phyloP scores from a whole-genome alignment of 2,329 filamentous ascomycete genomes.

The Fusarium sp. region DNA sequence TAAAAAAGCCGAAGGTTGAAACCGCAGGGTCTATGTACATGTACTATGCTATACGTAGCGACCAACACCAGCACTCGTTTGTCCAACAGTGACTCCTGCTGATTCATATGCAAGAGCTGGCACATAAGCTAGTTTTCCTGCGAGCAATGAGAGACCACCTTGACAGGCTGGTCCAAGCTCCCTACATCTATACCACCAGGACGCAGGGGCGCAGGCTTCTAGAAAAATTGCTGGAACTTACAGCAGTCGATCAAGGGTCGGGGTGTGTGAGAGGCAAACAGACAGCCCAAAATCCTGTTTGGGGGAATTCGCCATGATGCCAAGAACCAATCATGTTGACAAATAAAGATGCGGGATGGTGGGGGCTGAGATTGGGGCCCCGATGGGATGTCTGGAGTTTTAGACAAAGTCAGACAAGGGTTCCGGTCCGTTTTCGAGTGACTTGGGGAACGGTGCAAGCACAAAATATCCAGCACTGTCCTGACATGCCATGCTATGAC shows the following conservation, averaged over 20 bases:
- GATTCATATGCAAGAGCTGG: slow-evolving; percentile 28
- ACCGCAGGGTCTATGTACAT: slow-evolving; percentile 11
- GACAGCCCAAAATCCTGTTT: slow-evolving; percentile 43
- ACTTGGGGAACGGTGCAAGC: slow-evolving; percentile 49
- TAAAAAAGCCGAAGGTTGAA: not conserved
- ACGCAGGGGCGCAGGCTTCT: slow-evolving; percentile 50
- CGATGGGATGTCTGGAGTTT: slow-evolving; percentile 43
- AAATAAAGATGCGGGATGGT: slow-evolving; percentile 45
- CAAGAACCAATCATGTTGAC: slow-evolving; percentile 39
- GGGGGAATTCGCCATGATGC: slow-evolving; percentile 21
- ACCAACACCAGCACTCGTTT: slow-evolving; percentile 5
- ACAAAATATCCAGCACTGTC: slow-evolving; percentile 31
- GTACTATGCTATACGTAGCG: not conserved
- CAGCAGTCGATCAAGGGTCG: slow-evolving; percentile 32
- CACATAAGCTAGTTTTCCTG: slow-evolving; percentile 29
- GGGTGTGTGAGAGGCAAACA: slow-evolving; percentile 35
- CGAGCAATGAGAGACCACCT: slow-evolving; percentile 26
- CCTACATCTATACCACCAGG: slow-evolving; percentile 25
- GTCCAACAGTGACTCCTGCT: slow-evolving; percentile 9
- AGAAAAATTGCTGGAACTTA: slow-evolving; percentile 45
- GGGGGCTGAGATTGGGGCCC: slow-evolving; percentile 39
- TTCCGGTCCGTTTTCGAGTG: slow-evolving; percentile 54
- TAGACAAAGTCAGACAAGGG: slow-evolving; percentile 40
- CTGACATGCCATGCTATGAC: slow-evolving; percentile 7
- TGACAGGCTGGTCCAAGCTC: slow-evolving; percentile 46